Evolutionary conservation across 78 protist genomes (phyloP), one percentile per base, ranked within the genome.

Genomic region (Diacronema lutheri): DNA sequence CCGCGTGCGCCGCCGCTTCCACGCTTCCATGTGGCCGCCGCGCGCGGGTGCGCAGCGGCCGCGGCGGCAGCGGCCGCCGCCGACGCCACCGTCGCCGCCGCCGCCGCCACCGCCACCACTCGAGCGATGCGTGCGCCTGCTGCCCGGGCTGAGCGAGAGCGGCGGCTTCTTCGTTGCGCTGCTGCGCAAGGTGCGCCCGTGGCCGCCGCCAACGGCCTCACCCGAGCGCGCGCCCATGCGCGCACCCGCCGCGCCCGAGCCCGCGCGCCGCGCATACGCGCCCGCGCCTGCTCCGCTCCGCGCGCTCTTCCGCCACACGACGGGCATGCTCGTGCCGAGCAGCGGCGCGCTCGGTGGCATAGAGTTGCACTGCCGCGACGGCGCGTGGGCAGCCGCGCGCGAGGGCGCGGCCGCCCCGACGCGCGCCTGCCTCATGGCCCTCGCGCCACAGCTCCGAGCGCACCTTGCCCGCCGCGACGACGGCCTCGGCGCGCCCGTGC

Each of bases 161-260:
- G 99, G 99, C 68, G 99, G 98, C 46, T 97, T 97, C 94, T 97
- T 97, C 84, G 93, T 97, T 9, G 95, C 99, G 14, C 90, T 93
- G 40, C 68, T 97, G 33, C 86, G 85, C 33, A 88, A 88, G 81
- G 44, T 20, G 40, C 35, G 35, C 20, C 66, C 66, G 20, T 26
- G 10, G 66, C 71, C 71, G 10, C 13, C 26, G 25, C 71, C 71
- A 12, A 38, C 38, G 29, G 41, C 71, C 37, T 29, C 37, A 3
- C 40, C 71, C 41, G 41, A 20, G 6, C 7, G 11, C 26, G 31
- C 37, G 40, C 40, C 41, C 25, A 12, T 21, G 29, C 41, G 25
- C 14, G 21, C 37, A 12, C 41, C 71, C 25, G 29, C 71, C 21
- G 41, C 71, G 13, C 16, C 71, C 10, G 20, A 7, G 50, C 3